A percentile compares a stretch with the other conserved stretches of the same genome.
Evolutionary conservation across 805 yeast genomes (phyloP).

Genomic region (Pichia pseudocactophila): DNA sequence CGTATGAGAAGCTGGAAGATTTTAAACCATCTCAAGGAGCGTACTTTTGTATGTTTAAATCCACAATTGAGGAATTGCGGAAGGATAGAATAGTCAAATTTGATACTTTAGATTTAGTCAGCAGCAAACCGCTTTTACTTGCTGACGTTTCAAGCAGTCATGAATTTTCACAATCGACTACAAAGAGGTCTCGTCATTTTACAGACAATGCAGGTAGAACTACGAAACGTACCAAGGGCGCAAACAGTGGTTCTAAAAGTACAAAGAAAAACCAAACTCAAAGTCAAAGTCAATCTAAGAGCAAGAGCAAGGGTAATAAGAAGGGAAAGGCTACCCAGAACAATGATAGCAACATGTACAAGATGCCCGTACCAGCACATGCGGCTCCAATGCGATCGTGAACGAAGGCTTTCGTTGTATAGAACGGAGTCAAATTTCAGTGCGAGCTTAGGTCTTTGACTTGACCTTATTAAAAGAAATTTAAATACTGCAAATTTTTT

Average conservation of each 20-base stretch:
- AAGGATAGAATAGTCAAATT: constrained; percentile 10
- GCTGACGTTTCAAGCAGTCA: background rate
- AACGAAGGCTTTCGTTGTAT: background rate
- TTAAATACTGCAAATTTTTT: background rate
- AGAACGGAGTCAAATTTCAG: background rate
- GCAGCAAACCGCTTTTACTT: background rate
- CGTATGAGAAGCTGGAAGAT: constrained; percentile 34
- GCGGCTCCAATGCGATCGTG: background rate
- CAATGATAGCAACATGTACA: background rate
- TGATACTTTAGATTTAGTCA: background rate
- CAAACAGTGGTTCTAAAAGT: background rate
- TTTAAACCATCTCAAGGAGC: constrained; percentile 25
- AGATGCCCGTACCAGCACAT: background rate
- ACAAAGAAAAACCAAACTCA: background rate
- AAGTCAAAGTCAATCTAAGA: background rate
- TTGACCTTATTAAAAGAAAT: background rate
- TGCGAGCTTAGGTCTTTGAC: background rate
- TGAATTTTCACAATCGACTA: background rate
- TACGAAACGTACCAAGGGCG: background rate
- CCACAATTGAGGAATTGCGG: constrained; percentile 17
- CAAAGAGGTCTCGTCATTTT: background rate
- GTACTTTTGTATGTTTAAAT: constrained; percentile 20
- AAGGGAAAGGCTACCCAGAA: background rate
- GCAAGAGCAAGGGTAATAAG: background rate
- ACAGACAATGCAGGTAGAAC: background rate